phyloP scores from a whole-genome alignment of 1,284 basidiomycete species.

The Sporisorium iseilematis-ciliati region DNA sequence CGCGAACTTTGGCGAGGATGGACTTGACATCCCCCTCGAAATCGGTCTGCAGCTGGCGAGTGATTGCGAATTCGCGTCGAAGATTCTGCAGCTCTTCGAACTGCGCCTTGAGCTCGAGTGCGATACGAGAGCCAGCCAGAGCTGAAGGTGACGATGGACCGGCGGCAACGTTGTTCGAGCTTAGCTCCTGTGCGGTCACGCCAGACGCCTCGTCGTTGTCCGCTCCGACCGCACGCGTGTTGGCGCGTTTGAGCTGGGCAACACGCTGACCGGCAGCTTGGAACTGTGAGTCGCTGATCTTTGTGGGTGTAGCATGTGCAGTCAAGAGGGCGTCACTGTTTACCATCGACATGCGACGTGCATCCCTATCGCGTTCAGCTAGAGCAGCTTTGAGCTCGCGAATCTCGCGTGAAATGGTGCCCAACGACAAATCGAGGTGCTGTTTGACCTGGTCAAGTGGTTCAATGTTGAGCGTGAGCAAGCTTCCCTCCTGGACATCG shows the following conservation, averaged over 20 bases:
- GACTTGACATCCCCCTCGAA: constrained; percentile 91
- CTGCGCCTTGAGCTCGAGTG: constrained; percentile 83
- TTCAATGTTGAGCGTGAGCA: constrained; percentile 94
- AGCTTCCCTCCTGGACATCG: constrained; percentile 88
- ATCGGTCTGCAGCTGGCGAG: constrained; percentile 92
- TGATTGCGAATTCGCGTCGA: constrained; percentile 89
- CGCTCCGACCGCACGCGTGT: constrained; percentile 31
- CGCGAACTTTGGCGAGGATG: constrained; percentile 80
- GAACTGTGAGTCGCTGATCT: constrained; percentile 66
- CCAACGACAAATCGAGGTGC: constrained; percentile 92
- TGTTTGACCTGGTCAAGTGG: constrained; percentile 98
- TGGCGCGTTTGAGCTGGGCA: constrained; percentile 57
- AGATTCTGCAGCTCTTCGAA: constrained; percentile 94
- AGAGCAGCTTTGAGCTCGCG: constrained; percentile 86
- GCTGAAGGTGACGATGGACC: constrained; percentile 15
- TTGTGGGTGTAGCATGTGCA: constrained; percentile 33
- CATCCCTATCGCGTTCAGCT: constrained; percentile 63
- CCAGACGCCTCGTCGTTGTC: constrained; percentile 13
- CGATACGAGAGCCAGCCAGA: constrained; percentile 45
- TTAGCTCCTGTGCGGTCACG: background rate
- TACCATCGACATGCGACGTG: constrained; percentile 38
- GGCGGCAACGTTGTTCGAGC: background rate
- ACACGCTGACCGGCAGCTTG: constrained; percentile 64
- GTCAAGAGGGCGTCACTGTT: constrained; percentile 25
- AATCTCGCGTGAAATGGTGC: constrained; percentile 86